phyloP scores from a whole-genome alignment of 1,139 yeast genomes.

The Yamadazyma mexicana region DNA sequence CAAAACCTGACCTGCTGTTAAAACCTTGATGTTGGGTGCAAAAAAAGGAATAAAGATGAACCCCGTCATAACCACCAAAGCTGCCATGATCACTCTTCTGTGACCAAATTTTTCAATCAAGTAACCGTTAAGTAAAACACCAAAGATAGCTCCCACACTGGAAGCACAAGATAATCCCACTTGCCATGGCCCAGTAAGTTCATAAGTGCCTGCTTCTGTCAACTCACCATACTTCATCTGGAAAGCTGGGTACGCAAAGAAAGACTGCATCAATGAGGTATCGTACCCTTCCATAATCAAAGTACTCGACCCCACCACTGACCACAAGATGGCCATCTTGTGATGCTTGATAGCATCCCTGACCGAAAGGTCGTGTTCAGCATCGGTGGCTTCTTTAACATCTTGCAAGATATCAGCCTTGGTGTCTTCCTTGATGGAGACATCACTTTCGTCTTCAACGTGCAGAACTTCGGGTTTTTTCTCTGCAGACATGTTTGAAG shows the following conservation, averaged over 20 bases:
- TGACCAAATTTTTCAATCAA: conserved; percentile 49
- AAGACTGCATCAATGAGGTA: conserved; percentile 32
- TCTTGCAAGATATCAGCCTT: too few relatives aligned
- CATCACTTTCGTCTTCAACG: too few relatives aligned
- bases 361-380: too few relatives aligned
- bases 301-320: conserved; percentile 37
- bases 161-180: conserved; percentile 46
- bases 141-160: conserved; percentile 46
- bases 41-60: conserved; percentile 52
- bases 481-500: too few relatives aligned
- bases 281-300: conserved; percentile 49
- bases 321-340: conserved; percentile 48
- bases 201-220: conserved; percentile 23
- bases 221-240: conserved; percentile 31
- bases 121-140: conserved; percentile 44
- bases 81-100: conserved; percentile 40
- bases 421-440: too few relatives aligned
- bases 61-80: conserved; percentile 32
- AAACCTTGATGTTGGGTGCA: conserved; percentile 38
- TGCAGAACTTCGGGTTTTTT: too few relatives aligned
- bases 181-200: conserved; percentile 49
- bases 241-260: conserved; percentile 41
- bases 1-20: conserved; percentile 46
- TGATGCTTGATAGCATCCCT: too few relatives aligned
- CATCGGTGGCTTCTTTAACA: too few relatives aligned